These are phyloP conservation scores for Eutrema yunnanense DNA, from an alignment of 345 rosid species.

Conservation along the genomic window DNA sequence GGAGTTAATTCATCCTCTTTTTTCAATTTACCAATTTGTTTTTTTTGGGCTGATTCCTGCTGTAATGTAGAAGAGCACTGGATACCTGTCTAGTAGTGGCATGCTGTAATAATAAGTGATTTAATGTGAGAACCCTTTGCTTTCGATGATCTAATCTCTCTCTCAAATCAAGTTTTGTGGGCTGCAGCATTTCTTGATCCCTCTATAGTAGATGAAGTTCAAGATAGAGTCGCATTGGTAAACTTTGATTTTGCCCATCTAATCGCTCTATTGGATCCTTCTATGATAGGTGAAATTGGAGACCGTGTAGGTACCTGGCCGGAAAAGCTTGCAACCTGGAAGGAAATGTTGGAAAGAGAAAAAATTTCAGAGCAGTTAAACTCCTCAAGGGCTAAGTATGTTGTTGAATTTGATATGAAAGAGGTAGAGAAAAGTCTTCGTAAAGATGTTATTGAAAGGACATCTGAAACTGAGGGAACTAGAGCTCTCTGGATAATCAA, in stretches of 20 bases:
- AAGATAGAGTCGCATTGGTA: background rate
- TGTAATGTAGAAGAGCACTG: background rate
- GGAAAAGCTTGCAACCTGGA: slow-evolving; percentile 69
- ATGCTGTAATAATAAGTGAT: background rate
- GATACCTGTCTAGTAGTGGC: background rate
- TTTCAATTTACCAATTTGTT: background rate
- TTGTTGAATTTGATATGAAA: slow-evolving; percentile 95
- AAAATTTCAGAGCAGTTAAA: slow-evolving; percentile 57
- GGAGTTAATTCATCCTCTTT: background rate
- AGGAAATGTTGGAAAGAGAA: slow-evolving; percentile 61
- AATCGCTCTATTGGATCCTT: background rate
- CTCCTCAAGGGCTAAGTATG: slow-evolving; percentile 61
- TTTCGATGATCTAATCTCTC: background rate
- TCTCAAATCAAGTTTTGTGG: background rate
- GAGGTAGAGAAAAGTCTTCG: slow-evolving; percentile 95
- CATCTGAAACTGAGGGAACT: slow-evolving; percentile 50
- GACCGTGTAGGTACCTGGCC: slow-evolving; percentile 56
- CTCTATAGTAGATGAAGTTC: background rate
- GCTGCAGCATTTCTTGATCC: background rate
- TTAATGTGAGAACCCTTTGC: background rate
- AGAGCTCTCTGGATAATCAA: slow-evolving; percentile 89
- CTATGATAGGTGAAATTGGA: slow-evolving; percentile 40
- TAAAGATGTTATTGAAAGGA: slow-evolving; percentile 63
- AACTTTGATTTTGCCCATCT: background rate
- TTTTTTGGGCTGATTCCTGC: background rate